These are phyloP conservation scores for Trichoderma sp. DNA, from an alignment of 2,329 filamentous ascomycete genomes.

Conservation along the genomic window DNA sequence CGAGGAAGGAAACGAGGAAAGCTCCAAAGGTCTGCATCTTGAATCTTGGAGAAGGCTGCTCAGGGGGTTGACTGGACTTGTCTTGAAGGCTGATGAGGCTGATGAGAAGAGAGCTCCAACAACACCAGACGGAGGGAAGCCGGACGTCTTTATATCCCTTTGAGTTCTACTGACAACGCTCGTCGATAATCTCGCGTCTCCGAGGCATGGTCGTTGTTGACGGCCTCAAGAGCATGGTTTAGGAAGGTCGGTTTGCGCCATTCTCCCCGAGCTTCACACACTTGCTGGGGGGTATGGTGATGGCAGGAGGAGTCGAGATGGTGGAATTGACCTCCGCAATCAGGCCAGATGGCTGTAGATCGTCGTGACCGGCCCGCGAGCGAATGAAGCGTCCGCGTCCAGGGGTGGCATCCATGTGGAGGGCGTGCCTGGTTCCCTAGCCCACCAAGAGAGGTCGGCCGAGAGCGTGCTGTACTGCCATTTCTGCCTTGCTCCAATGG, in stretches of 20 bases:
- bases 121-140: slow-evolving; percentile 1
- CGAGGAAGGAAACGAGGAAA: slow-evolving; percentile 32
- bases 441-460: slow-evolving; percentile 9
- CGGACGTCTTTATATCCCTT: slow-evolving; percentile 20
- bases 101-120: slow-evolving; percentile 2
- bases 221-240: slow-evolving; percentile 23
- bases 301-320: slow-evolving; percentile 21
- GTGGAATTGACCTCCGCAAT: slow-evolving; percentile 12
- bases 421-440: neutral
- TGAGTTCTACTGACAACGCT: neutral
- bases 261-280: slow-evolving; percentile 15
- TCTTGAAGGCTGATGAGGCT: slow-evolving; percentile 25
- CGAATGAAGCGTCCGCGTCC: slow-evolving; percentile 11
- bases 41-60: slow-evolving; percentile 14
- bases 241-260: slow-evolving; percentile 26
- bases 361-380: neutral
- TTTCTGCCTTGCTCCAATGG: slow-evolving; percentile 16
- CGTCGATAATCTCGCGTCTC: neutral
- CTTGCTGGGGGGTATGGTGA: slow-evolving; percentile 13
- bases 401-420: neutral
- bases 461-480: slow-evolving; percentile 14
- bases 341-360: slow-evolving; percentile 10
- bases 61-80: slow-evolving; percentile 5
- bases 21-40: slow-evolving; percentile 33
- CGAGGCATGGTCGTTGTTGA: neutral